Evolutionary conservation across 768 basidiomycete genomes (phyloP), one percentile per base, ranked within the genome.

Genomic region (Dioszegia crocea): DNA sequence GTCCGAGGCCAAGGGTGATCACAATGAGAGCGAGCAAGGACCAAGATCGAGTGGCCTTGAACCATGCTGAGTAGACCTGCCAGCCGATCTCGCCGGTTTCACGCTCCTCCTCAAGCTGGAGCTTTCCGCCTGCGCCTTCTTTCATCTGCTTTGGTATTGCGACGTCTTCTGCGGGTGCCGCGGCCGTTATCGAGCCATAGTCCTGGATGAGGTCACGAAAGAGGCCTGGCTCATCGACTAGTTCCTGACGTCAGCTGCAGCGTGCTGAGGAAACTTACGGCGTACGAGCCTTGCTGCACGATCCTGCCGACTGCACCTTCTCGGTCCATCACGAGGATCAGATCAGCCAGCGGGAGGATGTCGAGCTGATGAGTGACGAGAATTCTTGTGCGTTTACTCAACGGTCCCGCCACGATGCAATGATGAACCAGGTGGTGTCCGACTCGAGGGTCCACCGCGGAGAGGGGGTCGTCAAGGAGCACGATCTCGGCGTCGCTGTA

Each of bases 381-480:
- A 16, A 87, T 78, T 9, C 86, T 78, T 0, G 86, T 86, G 49
- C 83, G 80, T 51, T 78, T 67, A 1, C 84, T 83, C 0, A 85
- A 82, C 5, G 68, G 59, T 2, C 68, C 73, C 1, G 31, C 19
- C 0, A 77, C 60, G 4, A 88, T 70, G 63, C 86, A 87, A 36
- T 86, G 78, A 10, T 87, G 82, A 2, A 88, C 61, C 45, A 88
- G 82, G 24, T 80, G 80, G 65, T 85, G 84, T 6, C 86, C 86
- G 2, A 89, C 88, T 63, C 86, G 83, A 0, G 88, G 83, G 63
- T 90, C 89, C 4, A 90, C 85, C 0, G 88, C 88, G 30, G 85
- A 84, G 9, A 96, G 80, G 2, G 77, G 77, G 50, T 77, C 76
- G 52, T 77, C 77, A 12, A 78, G 63, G 11, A 78, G 60, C 4